phyloP scores from a whole-genome alignment of 139 green algal genomes.

The Pedinophyceae sp. region DNA sequence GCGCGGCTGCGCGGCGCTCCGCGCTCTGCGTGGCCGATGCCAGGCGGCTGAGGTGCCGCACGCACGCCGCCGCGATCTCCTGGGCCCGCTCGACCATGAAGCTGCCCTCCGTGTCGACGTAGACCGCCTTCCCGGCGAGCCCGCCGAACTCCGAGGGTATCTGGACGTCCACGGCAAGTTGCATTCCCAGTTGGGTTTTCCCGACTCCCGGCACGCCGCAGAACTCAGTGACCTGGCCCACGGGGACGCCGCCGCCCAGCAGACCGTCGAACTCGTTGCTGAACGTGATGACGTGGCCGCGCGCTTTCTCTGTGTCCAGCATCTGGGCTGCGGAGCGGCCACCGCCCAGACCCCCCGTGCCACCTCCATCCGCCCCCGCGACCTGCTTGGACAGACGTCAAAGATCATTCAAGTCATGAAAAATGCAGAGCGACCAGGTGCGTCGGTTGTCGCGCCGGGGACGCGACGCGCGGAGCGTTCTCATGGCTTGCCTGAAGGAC shows the following conservation, averaged over 20 bases:
- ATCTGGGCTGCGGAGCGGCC: constrained; percentile 12
- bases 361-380: not conserved
- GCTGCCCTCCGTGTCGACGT: constrained; percentile 83
- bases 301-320: constrained; percentile 4
- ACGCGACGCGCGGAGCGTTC: not conserved
- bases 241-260: constrained; percentile 40
- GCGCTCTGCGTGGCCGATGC: constrained; percentile 3
- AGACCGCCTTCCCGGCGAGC: constrained; percentile 39
- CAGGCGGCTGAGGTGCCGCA: constrained; percentile 22
- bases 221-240: constrained; percentile 50
- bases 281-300: constrained; percentile 6
- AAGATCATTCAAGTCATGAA: not conserved
- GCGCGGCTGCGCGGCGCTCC: constrained; percentile 5
- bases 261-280: constrained; percentile 33
- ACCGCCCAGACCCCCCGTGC: constrained; percentile 14
- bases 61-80: constrained; percentile 54
- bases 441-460: not conserved
- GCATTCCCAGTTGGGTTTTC: constrained; percentile 77
- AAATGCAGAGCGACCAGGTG: not conserved
- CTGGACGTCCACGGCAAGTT: constrained; percentile 59
- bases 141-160: constrained; percentile 41
- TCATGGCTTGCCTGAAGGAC: constrained; percentile 10
- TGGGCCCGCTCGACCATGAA: constrained; percentile 64
- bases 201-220: constrained; percentile 67
- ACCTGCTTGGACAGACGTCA: not conserved